phyloP scores from a whole-genome alignment of 2,329 filamentous ascomycete species.

The Teratosphaeria viscida region DNA sequence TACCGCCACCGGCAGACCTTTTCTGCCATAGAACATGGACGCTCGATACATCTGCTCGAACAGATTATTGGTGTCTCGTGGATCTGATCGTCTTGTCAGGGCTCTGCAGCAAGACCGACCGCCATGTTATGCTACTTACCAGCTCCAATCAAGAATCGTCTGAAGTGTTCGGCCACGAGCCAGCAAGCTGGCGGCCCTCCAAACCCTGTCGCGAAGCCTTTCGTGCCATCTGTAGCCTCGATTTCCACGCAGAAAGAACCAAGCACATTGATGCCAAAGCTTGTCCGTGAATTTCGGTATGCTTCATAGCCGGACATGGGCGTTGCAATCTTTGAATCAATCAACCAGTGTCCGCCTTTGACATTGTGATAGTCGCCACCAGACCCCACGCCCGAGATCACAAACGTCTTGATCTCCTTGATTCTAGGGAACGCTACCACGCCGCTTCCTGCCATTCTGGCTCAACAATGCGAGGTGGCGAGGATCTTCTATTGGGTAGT shows the following conservation, averaged over 20 bases:
- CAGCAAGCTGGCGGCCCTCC: constrained; percentile 89
- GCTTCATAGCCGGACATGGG: constrained; percentile 84
- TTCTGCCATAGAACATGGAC: constrained; percentile 94
- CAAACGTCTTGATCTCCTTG: constrained; percentile 62
- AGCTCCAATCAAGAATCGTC: constrained; percentile 78
- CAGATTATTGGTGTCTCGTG: constrained; percentile 78
- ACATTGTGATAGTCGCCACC: constrained; percentile 92
- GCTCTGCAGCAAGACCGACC: neutral
- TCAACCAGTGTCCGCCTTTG: constrained; percentile 62
- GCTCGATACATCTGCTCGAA: constrained; percentile 96
- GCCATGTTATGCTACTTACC: constrained; percentile 27
- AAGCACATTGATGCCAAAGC: constrained; percentile 91
- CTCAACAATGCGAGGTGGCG: neutral
- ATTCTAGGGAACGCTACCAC: constrained; percentile 59
- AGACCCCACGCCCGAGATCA: constrained; percentile 54
- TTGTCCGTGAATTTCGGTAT: constrained; percentile 78
- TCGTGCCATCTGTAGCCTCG: constrained; percentile 80
- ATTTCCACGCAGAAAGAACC: constrained; percentile 88
- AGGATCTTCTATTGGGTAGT: neutral
- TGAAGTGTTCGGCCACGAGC: constrained; percentile 88
- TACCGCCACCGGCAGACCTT: constrained; percentile 78
- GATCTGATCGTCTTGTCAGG: constrained; percentile 45
- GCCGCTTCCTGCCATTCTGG: constrained; percentile 22
- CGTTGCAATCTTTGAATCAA: constrained; percentile 85
- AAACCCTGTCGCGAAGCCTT: constrained; percentile 88